Percentiles rank a stretch among this genome's conserved stretches.
Conservation (phyloP, 192 early-diverging fungal species). For the Phycomyces nitens region DNA sequence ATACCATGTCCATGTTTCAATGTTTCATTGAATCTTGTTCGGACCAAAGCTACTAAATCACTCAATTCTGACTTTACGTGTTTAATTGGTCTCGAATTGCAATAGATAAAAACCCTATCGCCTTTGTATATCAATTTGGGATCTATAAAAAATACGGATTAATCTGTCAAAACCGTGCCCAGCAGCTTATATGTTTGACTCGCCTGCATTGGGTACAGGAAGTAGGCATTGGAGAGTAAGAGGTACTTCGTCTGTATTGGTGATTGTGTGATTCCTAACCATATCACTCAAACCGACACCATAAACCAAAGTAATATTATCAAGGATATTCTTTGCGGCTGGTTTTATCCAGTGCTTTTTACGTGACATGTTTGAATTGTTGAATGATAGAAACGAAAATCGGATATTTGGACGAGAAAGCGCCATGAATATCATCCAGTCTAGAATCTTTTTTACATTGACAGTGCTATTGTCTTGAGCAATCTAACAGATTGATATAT, state of each 20-base stretch:
- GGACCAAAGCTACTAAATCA: slow-evolving; percentile 24
- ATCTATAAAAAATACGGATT: slow-evolving; percentile 11
- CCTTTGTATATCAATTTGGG: slow-evolving; percentile 19
- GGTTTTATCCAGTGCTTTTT: slow-evolving; percentile 30
- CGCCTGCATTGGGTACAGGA: slow-evolving; percentile 26
- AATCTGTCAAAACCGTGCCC: background rate
- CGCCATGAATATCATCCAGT: slow-evolving; percentile 22
- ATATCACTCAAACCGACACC: slow-evolving; percentile 14
- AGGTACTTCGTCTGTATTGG: background rate
- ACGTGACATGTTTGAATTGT: background rate
- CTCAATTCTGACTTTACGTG: slow-evolving; percentile 29
- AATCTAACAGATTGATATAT: background rate
- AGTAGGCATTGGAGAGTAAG: slow-evolving; percentile 7
- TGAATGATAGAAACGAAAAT: slow-evolving; percentile 14
- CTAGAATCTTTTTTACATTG: slow-evolving; percentile 22
- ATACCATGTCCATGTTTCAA: slow-evolving; percentile 7
- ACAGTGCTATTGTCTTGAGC: slow-evolving; percentile 21
- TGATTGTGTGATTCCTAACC: background rate
- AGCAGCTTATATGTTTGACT: background rate
- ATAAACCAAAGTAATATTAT: slow-evolving; percentile 20
- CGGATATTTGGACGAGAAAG: slow-evolving; percentile 32
- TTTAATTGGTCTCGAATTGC: slow-evolving; percentile 36
- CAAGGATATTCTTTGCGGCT: slow-evolving; percentile 1
- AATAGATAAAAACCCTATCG: slow-evolving; percentile 34
- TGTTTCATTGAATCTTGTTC: slow-evolving; percentile 17